Evolutionary conservation across 495 filamentous ascomycete genomes (phyloP), one percentile per base, ranked within the genome.

Genomic region (Penicillium steckii): DNA sequence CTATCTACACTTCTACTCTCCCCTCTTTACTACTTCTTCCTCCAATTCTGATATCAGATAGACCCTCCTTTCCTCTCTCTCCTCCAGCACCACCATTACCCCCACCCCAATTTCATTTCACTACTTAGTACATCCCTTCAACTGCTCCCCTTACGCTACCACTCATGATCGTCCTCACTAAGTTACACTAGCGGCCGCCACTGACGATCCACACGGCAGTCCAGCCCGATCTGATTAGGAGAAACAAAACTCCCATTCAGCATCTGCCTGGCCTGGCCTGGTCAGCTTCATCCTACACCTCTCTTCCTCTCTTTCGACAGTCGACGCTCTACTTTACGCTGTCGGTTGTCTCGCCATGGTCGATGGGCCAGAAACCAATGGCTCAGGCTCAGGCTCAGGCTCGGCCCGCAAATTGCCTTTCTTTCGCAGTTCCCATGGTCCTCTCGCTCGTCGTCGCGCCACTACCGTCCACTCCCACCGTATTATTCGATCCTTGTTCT

Each of bases 401-500:
- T 32, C 29, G 4, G 29, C 7, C 7, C 62, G 60, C 32, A 61
- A 63, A 37, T 56, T 72, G 27, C 68, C 70, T 38, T 52, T 63
- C 50, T 73, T 75, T 46, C 57, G 52, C 27, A 64, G 64, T 51
- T 40, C 59, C 46, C 46, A 59, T 8, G 46, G 61, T 25, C 64
- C 69, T 18, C 37, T 54, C 30, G 62, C 61, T 38, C 59, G 62
- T 19, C 60, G 65, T 44, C 65, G 51, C 33, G 49, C 47, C 15
- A 60, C 68, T 8, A 75, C 63, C 19, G 69, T 72, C 8, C 56
- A 67, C 37, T 64, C 60, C 47, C 69, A 75, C 46, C 74, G 73
- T 4, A 21, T 83, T 12, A 53, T 87, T n/a, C 82, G 86, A 26
- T 82, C 85, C 12, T 68, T 87, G 49, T 78, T 87, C 55, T 90